phyloP scores from a whole-genome alignment of 2,329 filamentous ascomycete species.

The Fusarium sp. region DNA sequence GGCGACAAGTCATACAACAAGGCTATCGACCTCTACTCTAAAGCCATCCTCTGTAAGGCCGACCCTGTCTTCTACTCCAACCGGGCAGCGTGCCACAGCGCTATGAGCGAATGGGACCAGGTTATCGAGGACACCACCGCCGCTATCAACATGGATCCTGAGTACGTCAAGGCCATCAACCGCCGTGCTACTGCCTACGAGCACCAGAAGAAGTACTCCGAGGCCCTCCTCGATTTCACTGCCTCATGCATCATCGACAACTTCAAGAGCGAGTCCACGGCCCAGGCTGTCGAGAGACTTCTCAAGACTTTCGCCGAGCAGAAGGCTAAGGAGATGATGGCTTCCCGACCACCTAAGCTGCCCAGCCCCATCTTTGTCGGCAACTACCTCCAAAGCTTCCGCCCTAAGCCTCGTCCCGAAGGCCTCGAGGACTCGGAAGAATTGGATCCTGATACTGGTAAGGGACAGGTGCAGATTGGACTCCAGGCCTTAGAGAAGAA shows the following conservation, averaged over 20 bases:
- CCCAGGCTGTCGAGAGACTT: slow-evolving; percentile 89
- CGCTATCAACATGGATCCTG: slow-evolving; percentile 90
- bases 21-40: slow-evolving; percentile 94
- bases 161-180: slow-evolving; percentile 98
- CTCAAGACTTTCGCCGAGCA: slow-evolving; percentile 97
- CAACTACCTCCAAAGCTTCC: slow-evolving; percentile 99
- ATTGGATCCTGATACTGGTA: slow-evolving; percentile 80
- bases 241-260: slow-evolving; percentile 99
- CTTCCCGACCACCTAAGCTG: slow-evolving; percentile 85
- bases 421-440: slow-evolving; percentile 87
- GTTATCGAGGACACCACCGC: slow-evolving; percentile 97
- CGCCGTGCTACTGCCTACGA: slow-evolving; percentile 97
- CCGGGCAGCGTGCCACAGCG: slow-evolving; percentile 96
- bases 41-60: slow-evolving; percentile 96
- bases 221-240: slow-evolving; percentile 96
- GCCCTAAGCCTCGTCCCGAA: slow-evolving; percentile 79
- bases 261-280: slow-evolving; percentile 91
- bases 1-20: slow-evolving; percentile 92
- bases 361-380: slow-evolving; percentile 97
- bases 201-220: slow-evolving; percentile 88
- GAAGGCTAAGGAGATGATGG: slow-evolving; percentile 90
- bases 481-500: slow-evolving; percentile 84
- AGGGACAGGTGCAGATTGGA: slow-evolving; percentile 87
- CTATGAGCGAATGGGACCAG: slow-evolving; percentile 91
- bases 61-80: slow-evolving; percentile 99